A percentile compares a stretch with the other conserved stretches of the same genome.
Evolutionary conservation across 192 early-diverging fungal genomes (phyloP).

Genomic region (Haplosporangium gracile): DNA sequence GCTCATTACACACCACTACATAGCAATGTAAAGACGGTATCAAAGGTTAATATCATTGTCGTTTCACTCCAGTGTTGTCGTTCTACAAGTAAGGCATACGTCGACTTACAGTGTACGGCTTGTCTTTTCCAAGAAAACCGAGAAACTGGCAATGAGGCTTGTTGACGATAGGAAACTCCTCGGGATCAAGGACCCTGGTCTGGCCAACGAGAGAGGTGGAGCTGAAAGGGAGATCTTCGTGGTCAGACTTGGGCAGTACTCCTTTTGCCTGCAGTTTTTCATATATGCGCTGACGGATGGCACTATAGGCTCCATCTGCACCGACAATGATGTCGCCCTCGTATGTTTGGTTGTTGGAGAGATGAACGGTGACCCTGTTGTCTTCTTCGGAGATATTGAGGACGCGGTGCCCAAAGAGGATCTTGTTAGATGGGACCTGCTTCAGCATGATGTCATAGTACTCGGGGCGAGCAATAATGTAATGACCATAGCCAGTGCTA

Average conservation of each 20-base stretch:
- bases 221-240: neutral
- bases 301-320: slow-evolving; percentile 43
- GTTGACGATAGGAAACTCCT: slow-evolving; percentile 1
- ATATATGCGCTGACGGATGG: slow-evolving; percentile 19
- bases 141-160: neutral
- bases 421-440: neutral
- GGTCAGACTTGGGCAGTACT: neutral
- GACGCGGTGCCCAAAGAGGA: slow-evolving; percentile 28
- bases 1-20: slow-evolving; percentile 13
- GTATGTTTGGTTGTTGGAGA: slow-evolving; percentile 3
- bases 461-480: slow-evolving; percentile 5
- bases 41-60: neutral
- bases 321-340: slow-evolving; percentile 47
- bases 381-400: slow-evolving; percentile 5
- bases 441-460: slow-evolving; percentile 4
- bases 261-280: neutral
- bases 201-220: slow-evolving; percentile 22
- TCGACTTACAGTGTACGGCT: slow-evolving; percentile 17
- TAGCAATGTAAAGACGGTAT: neutral
- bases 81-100: neutral
- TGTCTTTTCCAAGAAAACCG: neutral
- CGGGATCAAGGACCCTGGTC: slow-evolving; percentile 15
- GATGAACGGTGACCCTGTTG: slow-evolving; percentile 20
- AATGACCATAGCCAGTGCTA: neutral
- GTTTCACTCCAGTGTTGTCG: neutral